Conservation (phyloP, 768 basidiomycete genomes). For the Pholiota microspora region DNA sequence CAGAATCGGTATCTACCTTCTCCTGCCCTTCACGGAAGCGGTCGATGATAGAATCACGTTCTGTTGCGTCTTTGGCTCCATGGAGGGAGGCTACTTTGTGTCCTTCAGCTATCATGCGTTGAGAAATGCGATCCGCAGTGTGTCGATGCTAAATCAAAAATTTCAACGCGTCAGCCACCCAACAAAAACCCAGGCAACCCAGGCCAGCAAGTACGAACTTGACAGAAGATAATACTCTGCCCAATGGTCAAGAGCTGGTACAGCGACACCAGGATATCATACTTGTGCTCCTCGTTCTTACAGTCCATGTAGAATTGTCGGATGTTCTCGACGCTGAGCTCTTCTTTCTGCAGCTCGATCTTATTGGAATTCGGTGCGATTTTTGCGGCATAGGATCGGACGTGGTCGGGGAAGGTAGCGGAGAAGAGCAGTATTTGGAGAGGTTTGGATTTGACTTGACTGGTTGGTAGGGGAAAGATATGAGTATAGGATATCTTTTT, state of each 20-base stretch:
- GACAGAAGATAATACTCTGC: conserved; percentile 98
- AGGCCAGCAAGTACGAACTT: conserved; percentile 45
- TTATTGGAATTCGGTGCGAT: conserved; percentile 96
- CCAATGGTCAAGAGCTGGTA: conserved; percentile 93
- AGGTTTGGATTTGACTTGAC: conserved; percentile 55
- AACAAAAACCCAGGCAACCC: neutral
- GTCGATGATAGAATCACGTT: conserved; percentile 92
- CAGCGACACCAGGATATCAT: conserved; percentile 87
- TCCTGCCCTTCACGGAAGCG: conserved; percentile 94
- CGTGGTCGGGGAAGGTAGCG: conserved; percentile 95
- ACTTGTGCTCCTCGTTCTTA: conserved; percentile 87
- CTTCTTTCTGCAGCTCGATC: conserved; percentile 92
- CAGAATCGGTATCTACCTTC: too few relatives aligned
- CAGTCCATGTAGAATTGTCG: conserved; percentile 99
- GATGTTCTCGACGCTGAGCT: conserved; percentile 91
- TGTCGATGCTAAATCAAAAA: conserved; percentile 64
- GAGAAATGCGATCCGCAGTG: conserved; percentile 90
- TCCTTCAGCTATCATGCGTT: conserved; percentile 88
- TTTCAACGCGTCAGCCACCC: neutral
- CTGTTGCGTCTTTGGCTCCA: conserved; percentile 85
- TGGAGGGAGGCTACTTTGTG: conserved; percentile 97
- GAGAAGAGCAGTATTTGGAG: conserved; percentile 95
- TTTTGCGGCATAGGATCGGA: conserved; percentile 86
- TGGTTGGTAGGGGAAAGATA: conserved; percentile 24
- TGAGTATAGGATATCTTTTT: neutral